Evolutionary conservation across 164 flowering plant species (phyloP).

Genomic region (Kalanchoe fedtschenkoi): DNA sequence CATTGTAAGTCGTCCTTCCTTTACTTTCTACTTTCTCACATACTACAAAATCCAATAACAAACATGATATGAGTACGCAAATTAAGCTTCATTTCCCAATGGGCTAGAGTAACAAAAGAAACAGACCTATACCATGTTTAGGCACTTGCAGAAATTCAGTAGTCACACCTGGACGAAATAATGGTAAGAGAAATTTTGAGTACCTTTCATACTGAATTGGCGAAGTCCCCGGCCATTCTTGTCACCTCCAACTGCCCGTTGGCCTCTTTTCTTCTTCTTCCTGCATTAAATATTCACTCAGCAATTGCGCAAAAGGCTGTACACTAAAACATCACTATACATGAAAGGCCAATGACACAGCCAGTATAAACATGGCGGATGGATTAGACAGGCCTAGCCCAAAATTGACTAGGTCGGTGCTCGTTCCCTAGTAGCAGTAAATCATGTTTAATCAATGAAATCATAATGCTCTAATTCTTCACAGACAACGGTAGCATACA

Average conservation of each 20-base stretch:
- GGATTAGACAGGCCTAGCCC: too few species aligned
- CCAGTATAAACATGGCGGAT: not conserved
- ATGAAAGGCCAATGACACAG: not conserved
- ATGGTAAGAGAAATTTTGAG: not conserved
- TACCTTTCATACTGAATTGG: constrained; percentile 96
- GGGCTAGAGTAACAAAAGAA: not conserved
- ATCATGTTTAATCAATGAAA: too few species aligned
- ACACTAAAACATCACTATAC: not conserved
- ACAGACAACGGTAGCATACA: too few species aligned
- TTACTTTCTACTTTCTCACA: constrained; percentile 85
- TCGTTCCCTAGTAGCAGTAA: too few species aligned
- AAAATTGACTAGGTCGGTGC: too few species aligned
- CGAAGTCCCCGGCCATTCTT: constrained; percentile 92
- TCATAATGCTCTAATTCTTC: too few species aligned
- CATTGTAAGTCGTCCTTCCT: constrained; percentile 80
- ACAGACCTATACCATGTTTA: not conserved
- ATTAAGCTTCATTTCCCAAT: not conserved
- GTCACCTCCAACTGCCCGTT: constrained; percentile 67
- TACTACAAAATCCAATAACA: constrained; percentile 28
- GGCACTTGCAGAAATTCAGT: not conserved
- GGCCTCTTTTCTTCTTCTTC: constrained; percentile 88
- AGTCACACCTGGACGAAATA: not conserved
- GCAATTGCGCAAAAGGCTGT: not conserved
- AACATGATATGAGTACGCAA: constrained; percentile 5
- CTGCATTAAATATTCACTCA: constrained; percentile 30